Conservation (phyloP, 371 early-diverging fungal genomes). For the Syncephalastrum racemosum region DNA sequence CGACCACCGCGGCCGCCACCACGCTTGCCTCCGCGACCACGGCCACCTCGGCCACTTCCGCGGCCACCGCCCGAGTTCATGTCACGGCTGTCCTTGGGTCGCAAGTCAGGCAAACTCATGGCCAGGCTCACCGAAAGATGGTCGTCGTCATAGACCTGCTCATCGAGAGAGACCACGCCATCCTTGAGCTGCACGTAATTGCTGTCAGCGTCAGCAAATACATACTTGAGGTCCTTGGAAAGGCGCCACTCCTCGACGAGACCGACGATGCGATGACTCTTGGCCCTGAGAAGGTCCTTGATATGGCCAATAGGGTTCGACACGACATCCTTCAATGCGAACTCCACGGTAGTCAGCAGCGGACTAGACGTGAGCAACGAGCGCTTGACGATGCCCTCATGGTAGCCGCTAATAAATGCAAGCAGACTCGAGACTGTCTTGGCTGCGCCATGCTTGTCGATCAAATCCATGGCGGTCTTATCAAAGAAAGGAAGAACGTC, state of each 20-base stretch:
- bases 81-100: slow-evolving; percentile 41
- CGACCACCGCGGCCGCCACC: slow-evolving; percentile 17
- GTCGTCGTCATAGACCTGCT: slow-evolving; percentile 62
- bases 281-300: slow-evolving; percentile 62
- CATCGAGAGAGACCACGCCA: slow-evolving; percentile 43
- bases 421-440: slow-evolving; percentile 81
- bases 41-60: not conserved
- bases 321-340: slow-evolving; percentile 59
- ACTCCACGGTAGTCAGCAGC: slow-evolving; percentile 76
- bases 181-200: slow-evolving; percentile 63
- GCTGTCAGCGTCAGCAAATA: slow-evolving; percentile 79
- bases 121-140: slow-evolving; percentile 66
- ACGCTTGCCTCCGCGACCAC: slow-evolving; percentile 17
- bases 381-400: slow-evolving; percentile 76
- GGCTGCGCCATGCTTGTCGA: slow-evolving; percentile 62
- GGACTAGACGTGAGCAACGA: slow-evolving; percentile 81
- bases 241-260: slow-evolving; percentile 74
- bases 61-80: slow-evolving; percentile 10
- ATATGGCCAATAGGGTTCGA: slow-evolving; percentile 76
- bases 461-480: slow-evolving; percentile 69
- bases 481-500: slow-evolving; percentile 77
- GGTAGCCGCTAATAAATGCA: slow-evolving; percentile 84
- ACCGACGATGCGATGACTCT: too few species aligned
- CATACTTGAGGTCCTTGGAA: slow-evolving; percentile 76
- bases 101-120: slow-evolving; percentile 76